phyloP scores from a whole-genome alignment of 106 monocot species.

The Gastrodia elata region DNA sequence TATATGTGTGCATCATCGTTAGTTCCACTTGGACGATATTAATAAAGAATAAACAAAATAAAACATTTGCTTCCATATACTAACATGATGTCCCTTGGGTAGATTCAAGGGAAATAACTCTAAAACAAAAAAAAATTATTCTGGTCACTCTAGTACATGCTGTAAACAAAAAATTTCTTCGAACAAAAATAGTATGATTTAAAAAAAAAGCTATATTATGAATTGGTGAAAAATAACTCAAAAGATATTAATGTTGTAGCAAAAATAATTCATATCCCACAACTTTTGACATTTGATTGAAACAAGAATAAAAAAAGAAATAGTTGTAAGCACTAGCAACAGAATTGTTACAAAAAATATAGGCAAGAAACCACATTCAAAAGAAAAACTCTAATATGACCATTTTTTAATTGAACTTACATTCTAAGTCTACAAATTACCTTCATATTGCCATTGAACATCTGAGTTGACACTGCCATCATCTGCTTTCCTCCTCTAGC shows the following conservation, averaged over 20 bases:
- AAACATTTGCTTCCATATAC: no score
- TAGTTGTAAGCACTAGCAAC: no score
- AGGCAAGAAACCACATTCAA: not conserved
- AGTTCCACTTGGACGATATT: no score
- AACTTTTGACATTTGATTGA: not conserved
- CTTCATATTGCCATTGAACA: conserved; percentile 5
- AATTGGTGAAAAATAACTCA: not conserved
- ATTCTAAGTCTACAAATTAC: not conserved
- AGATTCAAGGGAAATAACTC: no score
- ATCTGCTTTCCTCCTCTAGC: not conserved
- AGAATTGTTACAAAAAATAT: not conserved
- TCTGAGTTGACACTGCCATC: conserved; percentile 3
- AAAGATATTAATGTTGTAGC: not conserved
- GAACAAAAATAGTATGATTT: no score
- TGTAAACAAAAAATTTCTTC: no score
- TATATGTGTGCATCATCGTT: no score
- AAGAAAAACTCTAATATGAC: not conserved
- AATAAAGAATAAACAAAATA: no score
- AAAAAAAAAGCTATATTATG: no score
- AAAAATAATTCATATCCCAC: not conserved
- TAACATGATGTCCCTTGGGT: no score
- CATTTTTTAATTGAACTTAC: not conserved
- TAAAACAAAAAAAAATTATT: no score
- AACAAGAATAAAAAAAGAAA: not conserved
- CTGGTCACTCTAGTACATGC: no score